Evolutionary conservation across 768 basidiomycete genomes (phyloP).

Genomic region (Termitomyces bulborhizus): DNA sequence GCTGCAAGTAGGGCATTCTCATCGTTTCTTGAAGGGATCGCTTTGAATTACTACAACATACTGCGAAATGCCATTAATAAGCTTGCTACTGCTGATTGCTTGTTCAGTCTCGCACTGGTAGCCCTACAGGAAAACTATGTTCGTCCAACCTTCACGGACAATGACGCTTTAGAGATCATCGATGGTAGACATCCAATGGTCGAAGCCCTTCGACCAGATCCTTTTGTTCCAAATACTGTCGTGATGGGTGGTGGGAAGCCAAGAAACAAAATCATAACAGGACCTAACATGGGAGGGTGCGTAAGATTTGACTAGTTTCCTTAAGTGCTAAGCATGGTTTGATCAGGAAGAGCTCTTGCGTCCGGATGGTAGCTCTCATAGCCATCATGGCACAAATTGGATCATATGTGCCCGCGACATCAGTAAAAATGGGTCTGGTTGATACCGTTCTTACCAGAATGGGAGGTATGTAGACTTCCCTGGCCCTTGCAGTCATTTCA

Average conservation of each 20-base stretch:
- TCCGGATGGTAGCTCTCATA: conserved; percentile 73
- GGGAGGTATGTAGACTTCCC: conserved; percentile 53
- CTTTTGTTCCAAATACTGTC: conserved; percentile 84
- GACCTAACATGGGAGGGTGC: conserved; percentile 80
- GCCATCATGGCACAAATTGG: conserved; percentile 89
- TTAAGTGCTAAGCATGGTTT: not conserved
- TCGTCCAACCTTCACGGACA: conserved; percentile 68
- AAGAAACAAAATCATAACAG: conserved; percentile 69
- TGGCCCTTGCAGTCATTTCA: not conserved
- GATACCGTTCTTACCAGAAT: conserved; percentile 86
- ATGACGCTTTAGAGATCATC: conserved; percentile 62
- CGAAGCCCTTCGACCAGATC: conserved; percentile 67
- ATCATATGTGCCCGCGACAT: conserved; percentile 80
- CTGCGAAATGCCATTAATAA: conserved; percentile 75
- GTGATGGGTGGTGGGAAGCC: conserved; percentile 49
- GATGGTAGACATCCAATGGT: conserved; percentile 95
- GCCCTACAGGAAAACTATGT: conserved; percentile 73
- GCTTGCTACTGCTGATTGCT: conserved; percentile 80
- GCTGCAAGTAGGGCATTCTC: conserved; percentile 63
- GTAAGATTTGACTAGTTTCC: conserved; percentile 9
- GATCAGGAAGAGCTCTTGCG: conserved; percentile 74
- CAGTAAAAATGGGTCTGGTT: conserved; percentile 69
- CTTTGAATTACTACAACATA: conserved; percentile 57
- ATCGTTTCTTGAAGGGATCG: conserved; percentile 65
- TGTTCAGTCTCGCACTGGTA: conserved; percentile 78